A percentile compares a stretch with the other conserved stretches of the same genome.
Conservation (phyloP, 164 flowering plant species). For the Aristolochia fimbriata region DNA sequence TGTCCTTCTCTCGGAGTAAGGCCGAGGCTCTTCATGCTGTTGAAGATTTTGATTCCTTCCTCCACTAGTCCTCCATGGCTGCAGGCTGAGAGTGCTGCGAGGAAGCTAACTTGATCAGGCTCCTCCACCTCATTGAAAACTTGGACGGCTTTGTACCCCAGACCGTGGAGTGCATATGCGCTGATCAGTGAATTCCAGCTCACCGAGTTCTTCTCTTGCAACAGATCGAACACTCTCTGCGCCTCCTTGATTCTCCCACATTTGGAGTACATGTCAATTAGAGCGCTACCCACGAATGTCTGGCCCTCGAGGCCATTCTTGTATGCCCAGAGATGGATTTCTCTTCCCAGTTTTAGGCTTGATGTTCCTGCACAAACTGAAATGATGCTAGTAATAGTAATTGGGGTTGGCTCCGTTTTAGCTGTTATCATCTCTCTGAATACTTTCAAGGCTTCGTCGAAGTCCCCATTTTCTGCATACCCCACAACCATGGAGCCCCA, state of each 20-base stretch:
- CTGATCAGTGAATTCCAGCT: conserved; percentile 20
- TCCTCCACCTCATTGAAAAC: conserved; percentile 15
- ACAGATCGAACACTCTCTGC: conserved; percentile 16
- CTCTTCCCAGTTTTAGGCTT: conserved; percentile 17
- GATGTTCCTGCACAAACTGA: conserved; percentile 21
- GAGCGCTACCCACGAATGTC: conserved; percentile 23
- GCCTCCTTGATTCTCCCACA: conserved; percentile 18
- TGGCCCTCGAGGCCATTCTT: conserved; percentile 15
- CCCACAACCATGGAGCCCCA: conserved; percentile 30
- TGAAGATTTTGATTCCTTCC: conserved; percentile 20
- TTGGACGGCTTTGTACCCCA: conserved; percentile 17
- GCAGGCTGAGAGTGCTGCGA: conserved; percentile 24
- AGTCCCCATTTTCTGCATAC: conserved; percentile 15
- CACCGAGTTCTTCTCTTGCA: conserved; percentile 17
- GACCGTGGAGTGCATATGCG: conserved; percentile 24
- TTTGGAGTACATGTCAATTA: conserved; percentile 28
- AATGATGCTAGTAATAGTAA: conserved; percentile 19
- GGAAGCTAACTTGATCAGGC: conserved; percentile 21
- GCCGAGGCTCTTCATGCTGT: conserved; percentile 18
- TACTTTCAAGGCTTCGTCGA: conserved; percentile 13
- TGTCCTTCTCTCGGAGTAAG: conserved; percentile 16
- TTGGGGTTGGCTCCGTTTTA: conserved; percentile 17
- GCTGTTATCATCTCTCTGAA: conserved; percentile 18
- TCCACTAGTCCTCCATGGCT: conserved; percentile 25
- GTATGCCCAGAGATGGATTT: conserved; percentile 17